Evolutionary conservation across 2,329 filamentous ascomycete species (phyloP).

Genomic region (Apiospora pterosperma): DNA sequence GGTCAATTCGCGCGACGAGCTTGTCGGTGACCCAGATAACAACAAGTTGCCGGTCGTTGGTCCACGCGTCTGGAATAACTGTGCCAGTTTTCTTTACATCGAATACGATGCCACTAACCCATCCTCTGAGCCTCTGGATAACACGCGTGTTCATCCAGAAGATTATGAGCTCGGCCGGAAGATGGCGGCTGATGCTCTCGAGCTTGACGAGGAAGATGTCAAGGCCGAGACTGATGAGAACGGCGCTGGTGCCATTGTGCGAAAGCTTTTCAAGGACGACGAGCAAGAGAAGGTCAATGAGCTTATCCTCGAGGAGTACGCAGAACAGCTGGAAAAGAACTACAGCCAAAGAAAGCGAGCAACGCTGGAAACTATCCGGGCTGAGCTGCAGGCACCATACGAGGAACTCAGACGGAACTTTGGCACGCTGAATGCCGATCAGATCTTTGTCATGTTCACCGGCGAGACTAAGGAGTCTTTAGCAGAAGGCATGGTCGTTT

Average conservation of each 20-base stretch:
- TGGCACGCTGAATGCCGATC: slow-evolving; percentile 63
- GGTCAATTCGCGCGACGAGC: slow-evolving; percentile 78
- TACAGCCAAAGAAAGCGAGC: slow-evolving; percentile 94
- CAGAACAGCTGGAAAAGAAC: slow-evolving; percentile 88
- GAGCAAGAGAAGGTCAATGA: slow-evolving; percentile 95
- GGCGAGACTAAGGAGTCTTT: slow-evolving; percentile 86
- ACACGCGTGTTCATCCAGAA: slow-evolving; percentile 95
- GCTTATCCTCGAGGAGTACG: slow-evolving; percentile 93
- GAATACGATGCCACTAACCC: slow-evolving; percentile 80
- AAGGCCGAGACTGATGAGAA: slow-evolving; percentile 91
- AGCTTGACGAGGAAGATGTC: slow-evolving; percentile 96
- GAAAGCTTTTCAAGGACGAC: slow-evolving; percentile 91
- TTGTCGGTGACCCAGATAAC: slow-evolving; percentile 83
- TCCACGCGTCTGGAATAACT: slow-evolving; percentile 92
- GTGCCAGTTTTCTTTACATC: slow-evolving; percentile 90
- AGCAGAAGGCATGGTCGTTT: slow-evolving; percentile 86
- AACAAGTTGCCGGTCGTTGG: slow-evolving; percentile 78
- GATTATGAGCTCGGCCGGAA: slow-evolving; percentile 98
- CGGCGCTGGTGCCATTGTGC: slow-evolving; percentile 84
- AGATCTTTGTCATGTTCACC: slow-evolving; percentile 95
- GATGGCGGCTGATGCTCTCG: slow-evolving; percentile 95
- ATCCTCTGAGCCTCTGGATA: slow-evolving; percentile 88
- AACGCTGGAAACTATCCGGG: slow-evolving; percentile 92
- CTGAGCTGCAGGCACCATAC: slow-evolving; percentile 87
- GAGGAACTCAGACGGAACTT: slow-evolving; percentile 89